Percentiles rank a stretch among this genome's conserved stretches.
Conservation (phyloP, 1,284 basidiomycete species). For the Schizopora paradoxa region DNA sequence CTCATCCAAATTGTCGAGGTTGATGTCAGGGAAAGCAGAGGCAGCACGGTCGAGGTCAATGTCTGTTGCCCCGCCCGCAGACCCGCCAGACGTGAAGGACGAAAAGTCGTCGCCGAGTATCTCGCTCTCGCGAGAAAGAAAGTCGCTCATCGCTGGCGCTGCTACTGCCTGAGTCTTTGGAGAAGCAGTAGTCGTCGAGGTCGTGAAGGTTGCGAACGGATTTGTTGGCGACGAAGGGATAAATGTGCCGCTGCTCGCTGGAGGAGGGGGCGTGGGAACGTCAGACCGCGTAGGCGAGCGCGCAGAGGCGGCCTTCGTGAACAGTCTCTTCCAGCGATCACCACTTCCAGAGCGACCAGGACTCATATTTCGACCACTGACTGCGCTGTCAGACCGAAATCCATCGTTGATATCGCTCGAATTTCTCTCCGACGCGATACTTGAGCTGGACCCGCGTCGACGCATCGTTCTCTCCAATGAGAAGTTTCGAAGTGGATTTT, state of each 20-base stretch:
- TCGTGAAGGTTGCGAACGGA: not conserved
- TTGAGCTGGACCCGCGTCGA: no score
- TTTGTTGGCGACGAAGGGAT: slow-evolving; percentile 1
- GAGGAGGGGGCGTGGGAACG: not conserved
- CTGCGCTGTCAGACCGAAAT: not conserved
- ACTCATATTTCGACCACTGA: not conserved
- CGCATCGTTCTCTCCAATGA: no score
- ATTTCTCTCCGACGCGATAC: not conserved
- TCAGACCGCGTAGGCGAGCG: not conserved
- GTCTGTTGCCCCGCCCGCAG: slow-evolving; percentile 38
- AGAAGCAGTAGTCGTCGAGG: not conserved
- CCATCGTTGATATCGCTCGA: not conserved
- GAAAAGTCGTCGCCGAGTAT: slow-evolving; percentile 32
- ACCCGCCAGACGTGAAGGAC: slow-evolving; percentile 27
- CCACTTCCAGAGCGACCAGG: not conserved
- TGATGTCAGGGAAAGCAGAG: slow-evolving; percentile 83
- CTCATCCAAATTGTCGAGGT: slow-evolving; percentile 59
- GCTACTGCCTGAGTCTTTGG: no score
- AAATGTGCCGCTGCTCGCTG: not conserved
- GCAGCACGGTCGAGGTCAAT: slow-evolving; percentile 76
- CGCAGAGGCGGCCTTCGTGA: not conserved
- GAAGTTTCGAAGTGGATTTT: not conserved
- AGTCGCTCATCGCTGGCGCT: slow-evolving; percentile 14
- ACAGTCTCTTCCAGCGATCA: slow-evolving; percentile 2
- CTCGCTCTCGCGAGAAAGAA: slow-evolving; percentile 27